These are phyloP conservation scores for Huntiella omanensis DNA, from an alignment of 2,329 filamentous ascomycete species.

Conservation along the genomic window DNA sequence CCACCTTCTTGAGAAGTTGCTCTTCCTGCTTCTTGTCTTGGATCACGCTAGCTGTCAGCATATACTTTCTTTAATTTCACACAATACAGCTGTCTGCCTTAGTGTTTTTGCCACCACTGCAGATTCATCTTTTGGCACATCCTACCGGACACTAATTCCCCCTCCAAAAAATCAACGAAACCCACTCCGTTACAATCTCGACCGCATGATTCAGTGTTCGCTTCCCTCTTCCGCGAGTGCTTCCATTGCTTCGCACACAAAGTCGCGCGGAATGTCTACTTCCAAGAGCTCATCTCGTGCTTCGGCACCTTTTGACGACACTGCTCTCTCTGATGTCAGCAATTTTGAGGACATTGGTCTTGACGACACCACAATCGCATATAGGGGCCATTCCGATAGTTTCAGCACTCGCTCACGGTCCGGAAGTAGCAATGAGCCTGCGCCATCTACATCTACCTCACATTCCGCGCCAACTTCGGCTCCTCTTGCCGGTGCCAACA, in stretches of 20 bases:
- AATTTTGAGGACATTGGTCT: slow-evolving; percentile 92
- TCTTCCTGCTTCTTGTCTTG: not conserved
- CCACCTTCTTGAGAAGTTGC: not conserved
- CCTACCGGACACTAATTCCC: not conserved
- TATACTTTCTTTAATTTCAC: not conserved
- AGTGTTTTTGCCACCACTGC: not conserved
- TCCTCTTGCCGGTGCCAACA: slow-evolving; percentile 6
- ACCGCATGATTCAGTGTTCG: not conserved
- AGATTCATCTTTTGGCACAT: not conserved
- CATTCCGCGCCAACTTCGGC: slow-evolving; percentile 1
- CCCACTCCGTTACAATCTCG: not conserved
- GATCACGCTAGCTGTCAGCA: not conserved
- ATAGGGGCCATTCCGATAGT: slow-evolving; percentile 9
- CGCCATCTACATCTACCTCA: slow-evolving; percentile 14
- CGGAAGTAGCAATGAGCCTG: slow-evolving; percentile 17
- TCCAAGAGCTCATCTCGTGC: slow-evolving; percentile 80
- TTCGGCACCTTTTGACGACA: slow-evolving; percentile 59
- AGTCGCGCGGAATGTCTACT: slow-evolving; percentile 41
- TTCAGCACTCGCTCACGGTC: slow-evolving; percentile 16
- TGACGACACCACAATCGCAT: slow-evolving; percentile 34
- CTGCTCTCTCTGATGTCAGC: slow-evolving; percentile 51
- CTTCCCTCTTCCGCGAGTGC: not conserved
- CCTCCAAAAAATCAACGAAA: not conserved
- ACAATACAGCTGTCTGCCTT: not conserved
- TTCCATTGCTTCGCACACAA: not conserved